phyloP scores from a whole-genome alignment of 805 yeast genomes.

The Candida jianshihensis region DNA sequence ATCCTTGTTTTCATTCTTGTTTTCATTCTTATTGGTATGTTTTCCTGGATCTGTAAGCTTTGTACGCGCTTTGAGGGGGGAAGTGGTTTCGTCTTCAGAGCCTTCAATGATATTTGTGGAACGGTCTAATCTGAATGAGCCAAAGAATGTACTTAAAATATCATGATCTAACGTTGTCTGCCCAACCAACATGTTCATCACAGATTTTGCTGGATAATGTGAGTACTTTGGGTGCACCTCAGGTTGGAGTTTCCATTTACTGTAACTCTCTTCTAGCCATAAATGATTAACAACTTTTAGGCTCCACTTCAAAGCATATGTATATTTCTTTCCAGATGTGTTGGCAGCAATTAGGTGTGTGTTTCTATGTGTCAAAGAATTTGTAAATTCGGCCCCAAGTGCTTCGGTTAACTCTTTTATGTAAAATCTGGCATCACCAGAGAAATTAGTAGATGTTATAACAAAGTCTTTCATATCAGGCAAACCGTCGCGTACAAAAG shows the following conservation, averaged over 20 bases:
- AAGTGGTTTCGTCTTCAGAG: conserved; percentile 16
- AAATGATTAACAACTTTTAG: conserved; percentile 65
- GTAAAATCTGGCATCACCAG: conserved; percentile 78
- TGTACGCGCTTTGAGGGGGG: not conserved
- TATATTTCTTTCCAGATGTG: conserved; percentile 65
- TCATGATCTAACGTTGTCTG: conserved; percentile 36
- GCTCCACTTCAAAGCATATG: conserved; percentile 65
- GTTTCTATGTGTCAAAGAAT: conserved; percentile 53
- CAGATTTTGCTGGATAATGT: conserved; percentile 34
- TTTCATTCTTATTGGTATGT: not conserved
- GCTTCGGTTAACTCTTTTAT: conserved; percentile 54
- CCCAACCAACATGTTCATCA: conserved; percentile 45
- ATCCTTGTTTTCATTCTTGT: not conserved
- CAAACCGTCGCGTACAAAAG: conserved; percentile 44
- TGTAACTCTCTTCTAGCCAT: conserved; percentile 83
- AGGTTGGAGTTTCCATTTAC: conserved; percentile 50
- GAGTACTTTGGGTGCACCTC: conserved; percentile 39
- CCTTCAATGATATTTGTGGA: conserved; percentile 16
- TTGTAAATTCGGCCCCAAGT: conserved; percentile 74
- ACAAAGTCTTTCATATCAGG: conserved; percentile 46
- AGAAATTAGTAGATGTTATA: conserved; percentile 70
- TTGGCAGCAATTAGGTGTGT: conserved; percentile 68
- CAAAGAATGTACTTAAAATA: conserved; percentile 32
- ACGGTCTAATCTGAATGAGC: conserved; percentile 25
- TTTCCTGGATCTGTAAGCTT: not conserved